These are phyloP conservation scores for Dendrocalamus latiflorus DNA, from an alignment of 202 grass and related monocot species.

Conservation along the genomic window DNA sequence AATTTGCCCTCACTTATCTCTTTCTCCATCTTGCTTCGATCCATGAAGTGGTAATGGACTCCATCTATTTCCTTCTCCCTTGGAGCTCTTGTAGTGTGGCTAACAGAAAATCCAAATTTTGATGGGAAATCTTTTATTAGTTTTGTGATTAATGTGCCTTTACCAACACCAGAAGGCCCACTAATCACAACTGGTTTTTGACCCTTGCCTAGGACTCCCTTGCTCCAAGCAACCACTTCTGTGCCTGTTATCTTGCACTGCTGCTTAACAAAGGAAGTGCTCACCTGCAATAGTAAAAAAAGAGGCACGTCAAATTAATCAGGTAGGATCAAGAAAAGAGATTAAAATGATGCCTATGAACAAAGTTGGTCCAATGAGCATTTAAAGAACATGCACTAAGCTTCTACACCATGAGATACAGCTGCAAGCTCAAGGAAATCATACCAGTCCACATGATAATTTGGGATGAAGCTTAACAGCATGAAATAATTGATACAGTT, in stretches of 20 bases:
- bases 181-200: slow-evolving; percentile 51
- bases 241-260: slow-evolving; percentile 28
- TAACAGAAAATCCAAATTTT: slow-evolving; percentile 57
- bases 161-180: slow-evolving; percentile 58
- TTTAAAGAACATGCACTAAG: neutral
- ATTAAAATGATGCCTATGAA: neutral
- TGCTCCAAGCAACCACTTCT: slow-evolving; percentile 57
- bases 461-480: neutral
- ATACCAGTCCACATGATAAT: neutral
- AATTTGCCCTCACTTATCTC: slow-evolving; percentile 51
- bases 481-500: no score
- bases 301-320: neutral
- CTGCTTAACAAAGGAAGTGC: slow-evolving; percentile 45
- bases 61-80: slow-evolving; percentile 54
- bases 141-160: slow-evolving; percentile 58
- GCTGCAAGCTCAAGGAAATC: neutral
- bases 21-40: slow-evolving; percentile 38
- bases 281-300: slow-evolving; percentile 32
- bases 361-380: neutral
- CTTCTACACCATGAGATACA: neutral
- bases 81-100: slow-evolving; percentile 53
- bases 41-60: slow-evolving; percentile 55
- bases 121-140: slow-evolving; percentile 56
- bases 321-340: no score
- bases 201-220: slow-evolving; percentile 31